These are phyloP conservation scores for Malassezia equina DNA, from an alignment of 1,284 basidiomycete species.

Conservation along the genomic window DNA sequence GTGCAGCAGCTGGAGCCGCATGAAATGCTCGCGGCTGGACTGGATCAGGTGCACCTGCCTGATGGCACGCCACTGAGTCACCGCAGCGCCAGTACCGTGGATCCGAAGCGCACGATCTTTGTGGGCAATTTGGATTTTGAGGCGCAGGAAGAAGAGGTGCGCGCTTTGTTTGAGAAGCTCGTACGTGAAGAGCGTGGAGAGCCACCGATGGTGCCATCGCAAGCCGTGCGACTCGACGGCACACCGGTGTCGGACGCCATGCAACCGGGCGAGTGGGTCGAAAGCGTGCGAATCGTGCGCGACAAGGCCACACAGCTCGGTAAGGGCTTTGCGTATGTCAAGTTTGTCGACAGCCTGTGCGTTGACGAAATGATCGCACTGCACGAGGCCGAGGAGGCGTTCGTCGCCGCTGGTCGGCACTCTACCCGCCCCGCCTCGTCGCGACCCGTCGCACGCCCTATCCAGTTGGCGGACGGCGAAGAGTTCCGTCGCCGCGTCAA, in stretches of 20 bases:
- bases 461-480: conserved; percentile 25
- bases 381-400: conserved; percentile 37
- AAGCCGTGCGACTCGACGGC: conserved; percentile 13
- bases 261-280: conserved; percentile 57
- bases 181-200: conserved; percentile 65
- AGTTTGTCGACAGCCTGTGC: conserved; percentile 61
- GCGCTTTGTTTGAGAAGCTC: conserved; percentile 73
- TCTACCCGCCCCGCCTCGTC: not conserved
- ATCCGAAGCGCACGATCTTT: conserved; percentile 65
- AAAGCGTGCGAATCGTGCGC: conserved; percentile 72
- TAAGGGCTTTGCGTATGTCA: conserved; percentile 94
- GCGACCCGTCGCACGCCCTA: conserved; percentile 17
- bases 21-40: conserved; percentile 31
- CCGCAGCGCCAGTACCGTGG: conserved; percentile 18
- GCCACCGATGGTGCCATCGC: conserved; percentile 17
- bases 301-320: conserved; percentile 88
- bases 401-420: conserved; percentile 20
- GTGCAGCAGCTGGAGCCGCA: conserved; percentile 28
- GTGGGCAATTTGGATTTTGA: conserved; percentile 89
- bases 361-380: conserved; percentile 44
- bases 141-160: conserved; percentile 76
- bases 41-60: conserved; percentile 32
- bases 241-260: conserved; percentile 22
- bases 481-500: conserved; percentile 40
- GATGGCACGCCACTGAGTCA: conserved; percentile 25